These are phyloP conservation scores for Yarrowia yakushimensis DNA, from an alignment of 805 yeast genomes.

Conservation along the genomic window DNA sequence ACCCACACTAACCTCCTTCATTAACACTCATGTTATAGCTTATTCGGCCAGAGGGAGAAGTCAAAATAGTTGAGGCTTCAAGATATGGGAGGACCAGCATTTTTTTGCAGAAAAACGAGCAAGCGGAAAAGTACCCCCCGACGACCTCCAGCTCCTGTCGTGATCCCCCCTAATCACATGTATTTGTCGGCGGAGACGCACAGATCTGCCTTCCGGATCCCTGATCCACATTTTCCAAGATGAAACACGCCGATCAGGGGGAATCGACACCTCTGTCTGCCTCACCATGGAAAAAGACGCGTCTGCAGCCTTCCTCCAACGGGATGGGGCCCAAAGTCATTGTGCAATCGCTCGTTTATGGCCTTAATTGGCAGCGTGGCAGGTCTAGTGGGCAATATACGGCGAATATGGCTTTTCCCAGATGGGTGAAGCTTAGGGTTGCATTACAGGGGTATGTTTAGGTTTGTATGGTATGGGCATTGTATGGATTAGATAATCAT, in stretches of 20 bases:
- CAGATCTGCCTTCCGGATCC: not conserved
- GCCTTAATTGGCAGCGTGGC: not conserved
- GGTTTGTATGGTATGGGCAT: not conserved
- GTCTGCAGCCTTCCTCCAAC: not conserved
- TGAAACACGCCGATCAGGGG: slow-evolving; percentile 6
- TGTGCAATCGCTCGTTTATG: not conserved
- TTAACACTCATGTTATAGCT: not conserved
- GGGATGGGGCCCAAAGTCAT: not conserved
- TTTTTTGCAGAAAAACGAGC: no score
- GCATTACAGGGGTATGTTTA: slow-evolving; percentile 3
- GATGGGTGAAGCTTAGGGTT: not conserved
- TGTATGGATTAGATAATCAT: not conserved
- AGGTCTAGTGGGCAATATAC: slow-evolving; percentile 4
- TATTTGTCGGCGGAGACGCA: no score
- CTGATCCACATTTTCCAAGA: not conserved
- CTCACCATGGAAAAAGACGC: no score
- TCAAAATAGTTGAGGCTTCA: no score
- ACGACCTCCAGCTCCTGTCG: no score
- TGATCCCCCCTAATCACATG: no score
- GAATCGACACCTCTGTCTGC: not conserved
- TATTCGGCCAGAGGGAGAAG: not conserved
- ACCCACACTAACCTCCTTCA: not conserved
- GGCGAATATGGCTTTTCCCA: not conserved
- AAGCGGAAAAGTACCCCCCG: no score
- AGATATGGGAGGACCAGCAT: no score